Percentiles rank a stretch among this genome's conserved stretches.
phyloP scores from a whole-genome alignment of 345 rosid species.

The Gossypioides kirkii region DNA sequence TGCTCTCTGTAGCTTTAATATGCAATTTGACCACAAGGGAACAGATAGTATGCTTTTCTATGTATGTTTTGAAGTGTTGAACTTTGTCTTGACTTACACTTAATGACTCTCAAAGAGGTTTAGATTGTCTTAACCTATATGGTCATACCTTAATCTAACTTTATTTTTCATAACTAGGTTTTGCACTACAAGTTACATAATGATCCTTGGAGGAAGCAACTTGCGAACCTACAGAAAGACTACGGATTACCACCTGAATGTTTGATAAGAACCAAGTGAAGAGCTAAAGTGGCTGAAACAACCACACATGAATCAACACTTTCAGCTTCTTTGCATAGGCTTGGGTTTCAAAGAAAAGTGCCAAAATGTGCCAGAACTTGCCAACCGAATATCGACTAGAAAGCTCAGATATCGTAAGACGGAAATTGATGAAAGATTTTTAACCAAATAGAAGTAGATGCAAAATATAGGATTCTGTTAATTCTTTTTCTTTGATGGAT shows the following conservation, averaged over 20 bases:
- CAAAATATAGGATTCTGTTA: neutral
- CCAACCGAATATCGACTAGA: no score
- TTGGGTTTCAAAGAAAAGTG: neutral
- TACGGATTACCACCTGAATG: conserved; percentile 76
- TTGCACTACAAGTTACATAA: conserved; percentile 82
- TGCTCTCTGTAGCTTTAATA: no score
- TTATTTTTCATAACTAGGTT: conserved; percentile 22
- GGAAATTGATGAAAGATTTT: neutral
- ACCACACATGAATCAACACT: no score
- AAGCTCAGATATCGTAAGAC: neutral
- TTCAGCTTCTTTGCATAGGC: neutral
- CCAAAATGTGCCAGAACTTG: no score
- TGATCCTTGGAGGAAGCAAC: conserved; percentile 75
- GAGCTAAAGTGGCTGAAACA: neutral
- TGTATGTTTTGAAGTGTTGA: neutral
- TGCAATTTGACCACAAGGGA: no score
- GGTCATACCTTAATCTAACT: neutral
- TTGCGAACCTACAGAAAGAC: conserved; percentile 36
- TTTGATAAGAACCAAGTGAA: conserved; percentile 31
- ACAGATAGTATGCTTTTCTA: neutral
- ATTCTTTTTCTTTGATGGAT: neutral
- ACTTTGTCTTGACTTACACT: no score
- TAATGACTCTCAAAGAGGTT: no score
- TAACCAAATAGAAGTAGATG: neutral
- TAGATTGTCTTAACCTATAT: no score